Percentiles rank a stretch among this genome's conserved stretches.
These are phyloP conservation scores for Geoglossum glabrum DNA, from an alignment of 495 filamentous ascomycete species.

Conservation along the genomic window DNA sequence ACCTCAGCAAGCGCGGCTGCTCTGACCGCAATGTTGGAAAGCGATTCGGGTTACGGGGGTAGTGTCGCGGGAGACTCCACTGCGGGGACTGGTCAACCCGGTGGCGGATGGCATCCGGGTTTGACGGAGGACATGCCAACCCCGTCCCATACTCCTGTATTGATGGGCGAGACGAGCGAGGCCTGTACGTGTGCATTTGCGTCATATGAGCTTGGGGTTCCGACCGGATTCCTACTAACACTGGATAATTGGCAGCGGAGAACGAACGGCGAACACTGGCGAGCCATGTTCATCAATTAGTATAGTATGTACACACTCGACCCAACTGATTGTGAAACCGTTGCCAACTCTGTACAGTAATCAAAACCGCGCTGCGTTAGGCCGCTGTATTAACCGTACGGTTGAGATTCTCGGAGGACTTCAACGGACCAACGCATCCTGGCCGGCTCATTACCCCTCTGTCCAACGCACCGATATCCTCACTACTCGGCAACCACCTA, in stretches of 20 bases:
- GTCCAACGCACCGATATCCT: slow-evolving; percentile 33
- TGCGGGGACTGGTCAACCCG: slow-evolving; percentile 26
- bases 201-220: slow-evolving; percentile 20
- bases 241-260: slow-evolving; percentile 22
- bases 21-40: slow-evolving; percentile 49
- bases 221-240: slow-evolving; percentile 9
- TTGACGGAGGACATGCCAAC: slow-evolving; percentile 47
- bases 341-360: slow-evolving; percentile 43
- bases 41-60: slow-evolving; percentile 82
- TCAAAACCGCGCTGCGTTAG: slow-evolving; percentile 69
- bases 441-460: slow-evolving; percentile 91
- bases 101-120: slow-evolving; percentile 32
- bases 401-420: slow-evolving; percentile 63
- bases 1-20: slow-evolving; percentile 52
- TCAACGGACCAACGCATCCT: slow-evolving; percentile 71
- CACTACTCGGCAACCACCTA: slow-evolving; percentile 4
- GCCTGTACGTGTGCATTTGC: slow-evolving; percentile 10
- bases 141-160: slow-evolving; percentile 34
- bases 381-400: slow-evolving; percentile 61
- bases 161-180: slow-evolving; percentile 27
- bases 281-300: slow-evolving; percentile 52
- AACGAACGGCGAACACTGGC: slow-evolving; percentile 39
- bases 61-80: slow-evolving; percentile 37
- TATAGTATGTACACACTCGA: slow-evolving; percentile 28
- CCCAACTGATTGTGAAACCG: not conserved